A percentile compares a stretch with the other conserved stretches of the same genome.
phyloP scores from a whole-genome alignment of 306 rosid species.

The Gillenia trifoliata region DNA sequence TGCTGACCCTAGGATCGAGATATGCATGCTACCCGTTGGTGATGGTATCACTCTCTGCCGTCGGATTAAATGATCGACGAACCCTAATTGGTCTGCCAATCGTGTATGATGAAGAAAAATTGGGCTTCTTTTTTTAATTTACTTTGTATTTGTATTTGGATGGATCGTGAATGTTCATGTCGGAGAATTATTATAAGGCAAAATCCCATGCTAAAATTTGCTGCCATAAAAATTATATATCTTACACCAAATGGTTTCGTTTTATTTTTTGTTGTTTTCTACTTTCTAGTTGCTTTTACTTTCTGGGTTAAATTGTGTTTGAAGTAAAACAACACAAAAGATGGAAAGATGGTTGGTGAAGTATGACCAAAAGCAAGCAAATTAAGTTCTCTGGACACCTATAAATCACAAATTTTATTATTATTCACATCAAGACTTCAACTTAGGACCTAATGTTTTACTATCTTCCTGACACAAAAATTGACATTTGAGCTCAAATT shows the following conservation, averaged over 20 bases:
- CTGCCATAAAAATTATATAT: neutral
- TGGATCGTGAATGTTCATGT: neutral
- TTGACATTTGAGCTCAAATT: too few relatives aligned
- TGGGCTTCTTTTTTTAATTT: neutral
- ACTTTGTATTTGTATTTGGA: slow-evolving; percentile 4
- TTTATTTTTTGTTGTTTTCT: too few relatives aligned
- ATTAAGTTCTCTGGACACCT: too few relatives aligned
- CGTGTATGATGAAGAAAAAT: neutral
- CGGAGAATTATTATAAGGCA: neutral
- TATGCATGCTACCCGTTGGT: slow-evolving; percentile 85
- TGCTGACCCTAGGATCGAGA: slow-evolving; percentile 81
- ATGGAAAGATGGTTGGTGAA: neutral
- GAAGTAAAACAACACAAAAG: too few relatives aligned
- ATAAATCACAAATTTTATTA: neutral
- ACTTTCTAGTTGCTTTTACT: neutral
- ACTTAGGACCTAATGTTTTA: neutral
- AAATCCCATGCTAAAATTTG: neutral
- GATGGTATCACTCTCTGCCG: slow-evolving; percentile 93
- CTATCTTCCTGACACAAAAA: neutral
- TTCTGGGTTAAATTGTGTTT: neutral
- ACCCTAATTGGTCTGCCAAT: neutral
- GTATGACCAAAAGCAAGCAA: neutral
- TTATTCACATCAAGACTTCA: neutral
- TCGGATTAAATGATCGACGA: slow-evolving; percentile 41
- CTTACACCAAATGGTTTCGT: too few relatives aligned